phyloP scores from a whole-genome alignment of 2,329 filamentous ascomycete species.

The Malbranchea cinnamomea region DNA sequence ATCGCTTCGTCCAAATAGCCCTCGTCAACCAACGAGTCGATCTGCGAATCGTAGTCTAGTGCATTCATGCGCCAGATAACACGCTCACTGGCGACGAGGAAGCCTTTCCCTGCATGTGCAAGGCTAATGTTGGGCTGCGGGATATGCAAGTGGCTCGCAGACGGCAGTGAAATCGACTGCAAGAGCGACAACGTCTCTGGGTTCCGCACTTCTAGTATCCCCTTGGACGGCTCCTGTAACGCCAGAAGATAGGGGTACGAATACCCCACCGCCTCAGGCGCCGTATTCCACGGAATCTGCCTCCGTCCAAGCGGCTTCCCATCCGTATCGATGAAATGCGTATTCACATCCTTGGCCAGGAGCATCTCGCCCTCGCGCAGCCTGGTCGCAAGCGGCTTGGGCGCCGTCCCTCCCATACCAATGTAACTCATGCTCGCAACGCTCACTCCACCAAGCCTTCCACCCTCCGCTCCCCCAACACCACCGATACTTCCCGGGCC shows the following conservation, averaged over 20 bases:
- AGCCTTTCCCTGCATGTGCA: constrained; percentile 92
- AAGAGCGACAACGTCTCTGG: constrained; percentile 81
- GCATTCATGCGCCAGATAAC: constrained; percentile 94
- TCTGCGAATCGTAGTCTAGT: constrained; percentile 77
- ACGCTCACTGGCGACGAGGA: constrained; percentile 81
- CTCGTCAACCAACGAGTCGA: constrained; percentile 62
- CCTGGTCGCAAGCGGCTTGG: constrained; percentile 73
- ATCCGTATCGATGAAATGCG: constrained; percentile 72
- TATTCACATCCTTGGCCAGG: constrained; percentile 95
- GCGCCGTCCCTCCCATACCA: constrained; percentile 81
- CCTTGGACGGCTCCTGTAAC: constrained; percentile 68
- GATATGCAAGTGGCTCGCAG: constrained; percentile 74
- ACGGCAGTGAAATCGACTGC: constrained; percentile 69
- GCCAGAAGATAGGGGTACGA: constrained; percentile 92
- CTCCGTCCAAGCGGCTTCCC: constrained; percentile 69
- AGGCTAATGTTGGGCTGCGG: constrained; percentile 84
- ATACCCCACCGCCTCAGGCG: constrained; percentile 84
- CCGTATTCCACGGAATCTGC: constrained; percentile 81
- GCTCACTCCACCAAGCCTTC: constrained; percentile 68
- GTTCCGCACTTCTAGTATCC: constrained; percentile 77
- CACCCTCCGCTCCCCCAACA: constrained; percentile 47
- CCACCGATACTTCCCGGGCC: constrained; percentile 60
- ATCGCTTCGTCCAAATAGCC: constrained; percentile 79
- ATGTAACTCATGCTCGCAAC: constrained; percentile 92
- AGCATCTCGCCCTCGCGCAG: constrained; percentile 72